phyloP scores from a whole-genome alignment of 306 rosid species.

The Prunus fruticosa region DNA sequence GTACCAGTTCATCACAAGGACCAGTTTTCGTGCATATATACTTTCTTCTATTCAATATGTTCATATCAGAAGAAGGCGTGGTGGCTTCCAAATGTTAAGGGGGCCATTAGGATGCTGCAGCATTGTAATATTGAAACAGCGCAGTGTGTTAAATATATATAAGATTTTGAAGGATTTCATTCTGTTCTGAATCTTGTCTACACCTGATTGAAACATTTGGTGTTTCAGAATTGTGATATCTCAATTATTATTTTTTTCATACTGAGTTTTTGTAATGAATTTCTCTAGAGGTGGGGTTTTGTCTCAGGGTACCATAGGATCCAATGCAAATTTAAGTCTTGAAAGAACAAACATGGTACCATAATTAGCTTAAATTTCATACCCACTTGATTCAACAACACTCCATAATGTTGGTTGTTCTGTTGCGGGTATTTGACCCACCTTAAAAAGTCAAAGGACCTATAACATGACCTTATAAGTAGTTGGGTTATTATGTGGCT shows the following conservation, averaged over 20 bases:
- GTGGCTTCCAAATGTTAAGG: background rate
- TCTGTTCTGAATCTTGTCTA: background rate
- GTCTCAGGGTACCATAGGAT: background rate
- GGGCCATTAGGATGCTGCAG: background rate
- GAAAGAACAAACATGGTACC: no score
- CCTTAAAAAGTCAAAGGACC: no score
- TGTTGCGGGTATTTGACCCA: no score
- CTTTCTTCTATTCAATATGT: background rate
- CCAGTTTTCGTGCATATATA: background rate
- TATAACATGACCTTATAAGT: no score
- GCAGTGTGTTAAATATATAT: background rate
- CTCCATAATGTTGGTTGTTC: no score
- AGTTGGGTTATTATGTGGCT: no score
- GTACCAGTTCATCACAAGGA: background rate
- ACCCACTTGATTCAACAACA: no score
- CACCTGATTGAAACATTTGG: background rate
- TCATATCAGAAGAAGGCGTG: constrained; percentile 1
- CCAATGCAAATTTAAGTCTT: background rate
- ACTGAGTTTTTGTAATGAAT: background rate
- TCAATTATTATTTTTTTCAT: background rate
- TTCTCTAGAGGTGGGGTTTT: background rate
- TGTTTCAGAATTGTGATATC: constrained; percentile 8
- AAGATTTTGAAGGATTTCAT: background rate
- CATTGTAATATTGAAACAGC: background rate
- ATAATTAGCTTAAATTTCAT: no score